Base-by-base conservation (phyloP, 345 rosid genomes). In the Aethionema arabicum region DNA sequence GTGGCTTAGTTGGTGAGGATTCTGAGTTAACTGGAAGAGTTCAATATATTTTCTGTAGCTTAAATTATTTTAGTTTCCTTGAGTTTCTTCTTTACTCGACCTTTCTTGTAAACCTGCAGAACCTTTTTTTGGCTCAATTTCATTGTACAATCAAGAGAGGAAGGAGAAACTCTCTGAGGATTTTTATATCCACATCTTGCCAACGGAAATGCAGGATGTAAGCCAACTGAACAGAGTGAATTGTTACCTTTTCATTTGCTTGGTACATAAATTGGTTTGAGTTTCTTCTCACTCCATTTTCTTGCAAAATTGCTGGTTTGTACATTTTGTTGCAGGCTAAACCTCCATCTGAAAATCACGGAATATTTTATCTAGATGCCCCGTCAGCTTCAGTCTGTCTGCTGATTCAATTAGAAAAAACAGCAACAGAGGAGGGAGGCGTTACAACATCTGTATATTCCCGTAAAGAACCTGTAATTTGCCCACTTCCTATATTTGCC, bases 401-500 rank as follows among this genome's bases (percentile, higher is more conserved):
- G 72, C 74, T 93, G 38, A 80, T 93, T 69, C 99, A 93, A 61
- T 76, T 93, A 72, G 99, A 93, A 80, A 90, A 86, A 78, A 84
- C 95, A 67, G 95, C 90, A 36, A 77, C 99, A 5, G 97, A 93
- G 78, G 99, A 93, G 76, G 87, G 88, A 29, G 97, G 96, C 39
- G 85, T 90, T 69, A 77, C 85, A 66, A 81, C 98, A 40, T 90
- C 97, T 7, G 96, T 90, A 75, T 93, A 93, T 80, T 93, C 97
- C 66, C 99, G 99, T 60, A 93, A 93, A 86, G 99, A 93, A 65
- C 95, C 95, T 54, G 99, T 93, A 93, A 66, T 88, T 21, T 78
- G 48, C 52, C 46, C 6, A 47, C 48, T n/a, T 61, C 27, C 49
- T 61, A 0, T 3, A 9, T 7, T 53, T 59, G 0, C 36, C 48